Percentiles rank a stretch among this genome's conserved stretches.
These are phyloP conservation scores for Meyerozyma elateridarum DNA, from an alignment of 1,139 yeast species.

Conservation along the genomic window DNA sequence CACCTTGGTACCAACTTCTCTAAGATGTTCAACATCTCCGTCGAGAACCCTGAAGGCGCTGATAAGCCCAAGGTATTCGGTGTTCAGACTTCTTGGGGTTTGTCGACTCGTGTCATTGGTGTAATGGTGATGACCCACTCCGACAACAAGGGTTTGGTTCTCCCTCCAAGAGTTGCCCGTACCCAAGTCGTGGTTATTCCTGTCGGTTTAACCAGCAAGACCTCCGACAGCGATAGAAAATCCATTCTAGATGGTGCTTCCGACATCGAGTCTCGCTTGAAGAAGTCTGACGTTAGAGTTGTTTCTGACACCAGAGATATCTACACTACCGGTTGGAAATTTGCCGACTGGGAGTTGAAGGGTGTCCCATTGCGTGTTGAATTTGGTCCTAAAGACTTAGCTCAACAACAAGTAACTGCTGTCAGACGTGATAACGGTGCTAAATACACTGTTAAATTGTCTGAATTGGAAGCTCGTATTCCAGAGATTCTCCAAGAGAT, in stretches of 20 bases:
- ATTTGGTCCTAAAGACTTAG: conserved; percentile 92
- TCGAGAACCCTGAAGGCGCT: conserved; percentile 88
- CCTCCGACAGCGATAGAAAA: conserved; percentile 69
- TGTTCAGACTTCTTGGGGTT: conserved; percentile 99
- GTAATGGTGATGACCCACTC: conserved; percentile 99
- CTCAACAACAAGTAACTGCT: conserved; percentile 72
- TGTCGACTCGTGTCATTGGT: conserved; percentile 97
- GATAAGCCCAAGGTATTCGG: conserved; percentile 84
- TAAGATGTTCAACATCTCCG: conserved; percentile 93
- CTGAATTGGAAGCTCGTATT: conserved; percentile 59
- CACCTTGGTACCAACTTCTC: conserved; percentile 98
- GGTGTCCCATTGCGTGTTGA: conserved; percentile 94
- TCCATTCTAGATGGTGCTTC: conserved; percentile 67
- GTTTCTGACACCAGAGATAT: conserved; percentile 86
- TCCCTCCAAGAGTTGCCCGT: conserved; percentile 96
- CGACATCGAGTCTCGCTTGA: conserved; percentile 56
- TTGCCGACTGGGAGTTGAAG: conserved; percentile 94
- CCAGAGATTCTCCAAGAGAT: conserved; percentile 76
- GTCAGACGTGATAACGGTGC: conserved; percentile 91
- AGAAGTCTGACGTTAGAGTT: conserved; percentile 61
- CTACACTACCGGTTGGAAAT: conserved; percentile 98
- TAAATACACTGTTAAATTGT: conserved; percentile 63
- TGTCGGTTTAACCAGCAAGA: conserved; percentile 88
- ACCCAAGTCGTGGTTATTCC: conserved; percentile 90
- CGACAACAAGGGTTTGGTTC: conserved; percentile 95